A percentile compares a stretch with the other conserved stretches of the same genome.
phyloP scores from a whole-genome alignment of 2,329 filamentous ascomycete species.

The Lasiodiplodia citricola region DNA sequence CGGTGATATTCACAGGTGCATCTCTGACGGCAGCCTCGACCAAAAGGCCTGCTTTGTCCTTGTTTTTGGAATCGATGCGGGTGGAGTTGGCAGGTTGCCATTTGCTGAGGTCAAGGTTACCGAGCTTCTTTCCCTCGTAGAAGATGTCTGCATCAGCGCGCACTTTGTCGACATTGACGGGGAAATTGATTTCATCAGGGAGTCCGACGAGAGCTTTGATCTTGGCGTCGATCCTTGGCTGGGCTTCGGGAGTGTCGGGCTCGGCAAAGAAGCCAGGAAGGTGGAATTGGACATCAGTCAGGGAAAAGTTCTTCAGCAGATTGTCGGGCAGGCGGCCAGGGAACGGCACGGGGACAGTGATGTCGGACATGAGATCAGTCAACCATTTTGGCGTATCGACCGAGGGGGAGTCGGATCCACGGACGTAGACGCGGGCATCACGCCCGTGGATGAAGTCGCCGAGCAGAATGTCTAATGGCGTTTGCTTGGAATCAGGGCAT shows the following conservation, averaged over 20 bases:
- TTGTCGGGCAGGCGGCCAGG: slow-evolving; percentile 81
- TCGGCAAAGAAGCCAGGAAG: slow-evolving; percentile 82
- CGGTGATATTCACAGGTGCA: slow-evolving; percentile 81
- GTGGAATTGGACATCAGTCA: slow-evolving; percentile 83
- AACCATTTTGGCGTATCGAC: slow-evolving; percentile 81
- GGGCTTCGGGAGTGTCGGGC: slow-evolving; percentile 72
- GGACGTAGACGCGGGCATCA: slow-evolving; percentile 79
- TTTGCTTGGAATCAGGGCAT: slow-evolving; percentile 78
- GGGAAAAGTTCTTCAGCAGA: slow-evolving; percentile 84
- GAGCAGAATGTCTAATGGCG: slow-evolving; percentile 83
- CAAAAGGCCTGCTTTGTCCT: slow-evolving; percentile 67
- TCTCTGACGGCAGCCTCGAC: slow-evolving; percentile 79
- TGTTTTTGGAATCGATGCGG: slow-evolving; percentile 62
- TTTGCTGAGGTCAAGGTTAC: slow-evolving; percentile 75
- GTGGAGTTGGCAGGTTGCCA: slow-evolving; percentile 88
- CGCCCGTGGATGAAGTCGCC: slow-evolving; percentile 81
- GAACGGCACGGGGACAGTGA: slow-evolving; percentile 84
- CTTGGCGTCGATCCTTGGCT: slow-evolving; percentile 81
- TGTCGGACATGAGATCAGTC: slow-evolving; percentile 75
- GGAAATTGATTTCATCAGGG: slow-evolving; percentile 86
- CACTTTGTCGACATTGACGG: slow-evolving; percentile 77
- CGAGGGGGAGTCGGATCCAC: slow-evolving; percentile 72
- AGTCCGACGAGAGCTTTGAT: slow-evolving; percentile 79
- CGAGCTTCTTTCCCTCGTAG: slow-evolving; percentile 79
- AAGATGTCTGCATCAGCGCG: slow-evolving; percentile 79